These are phyloP conservation scores for Xylaria intraflava DNA, from an alignment of 495 filamentous ascomycete genomes.

Conservation along the genomic window DNA sequence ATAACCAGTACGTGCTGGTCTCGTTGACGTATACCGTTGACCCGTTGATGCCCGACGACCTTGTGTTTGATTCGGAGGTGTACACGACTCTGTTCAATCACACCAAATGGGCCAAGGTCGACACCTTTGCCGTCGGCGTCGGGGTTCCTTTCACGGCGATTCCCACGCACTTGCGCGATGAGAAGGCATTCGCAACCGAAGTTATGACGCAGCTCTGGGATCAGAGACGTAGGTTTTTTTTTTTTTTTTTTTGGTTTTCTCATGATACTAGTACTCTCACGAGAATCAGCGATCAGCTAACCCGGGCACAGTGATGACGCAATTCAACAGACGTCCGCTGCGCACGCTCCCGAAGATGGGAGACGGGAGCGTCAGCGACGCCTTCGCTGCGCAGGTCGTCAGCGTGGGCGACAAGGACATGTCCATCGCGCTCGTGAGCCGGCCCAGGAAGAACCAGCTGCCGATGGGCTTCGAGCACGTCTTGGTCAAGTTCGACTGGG, in stretches of 20 bases:
- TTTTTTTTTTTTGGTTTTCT: too few relatives aligned
- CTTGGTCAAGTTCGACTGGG: slow-evolving; percentile 6
- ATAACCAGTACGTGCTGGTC: slow-evolving; percentile 7
- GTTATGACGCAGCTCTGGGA: slow-evolving; percentile 10
- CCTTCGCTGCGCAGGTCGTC: slow-evolving; percentile 7
- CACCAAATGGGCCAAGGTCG: slow-evolving; percentile 12
- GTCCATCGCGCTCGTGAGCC: slow-evolving; percentile 6
- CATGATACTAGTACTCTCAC: too few relatives aligned
- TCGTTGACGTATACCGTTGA: slow-evolving; percentile 6
- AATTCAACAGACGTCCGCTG: background rate
- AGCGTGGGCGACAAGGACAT: slow-evolving; percentile 11
- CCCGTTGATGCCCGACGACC: slow-evolving; percentile 1
- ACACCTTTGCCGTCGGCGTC: slow-evolving; percentile 9
- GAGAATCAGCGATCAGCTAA: background rate
- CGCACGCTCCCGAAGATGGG: slow-evolving; percentile 7
- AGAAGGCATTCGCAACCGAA: slow-evolving; percentile 3
- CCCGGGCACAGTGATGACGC: slow-evolving; percentile 2
- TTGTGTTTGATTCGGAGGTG: slow-evolving; percentile 7
- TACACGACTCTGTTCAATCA: slow-evolving; percentile 10
- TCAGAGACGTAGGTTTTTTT: slow-evolving; percentile 6
- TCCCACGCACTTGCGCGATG: background rate
- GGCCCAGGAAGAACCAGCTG: slow-evolving; percentile 9
- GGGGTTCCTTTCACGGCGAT: background rate
- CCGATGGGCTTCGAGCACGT: slow-evolving; percentile 10
- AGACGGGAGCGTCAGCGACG: slow-evolving; percentile 4